Base-by-base conservation (phyloP, 305 asterid species). In the Vinca major region DNA sequence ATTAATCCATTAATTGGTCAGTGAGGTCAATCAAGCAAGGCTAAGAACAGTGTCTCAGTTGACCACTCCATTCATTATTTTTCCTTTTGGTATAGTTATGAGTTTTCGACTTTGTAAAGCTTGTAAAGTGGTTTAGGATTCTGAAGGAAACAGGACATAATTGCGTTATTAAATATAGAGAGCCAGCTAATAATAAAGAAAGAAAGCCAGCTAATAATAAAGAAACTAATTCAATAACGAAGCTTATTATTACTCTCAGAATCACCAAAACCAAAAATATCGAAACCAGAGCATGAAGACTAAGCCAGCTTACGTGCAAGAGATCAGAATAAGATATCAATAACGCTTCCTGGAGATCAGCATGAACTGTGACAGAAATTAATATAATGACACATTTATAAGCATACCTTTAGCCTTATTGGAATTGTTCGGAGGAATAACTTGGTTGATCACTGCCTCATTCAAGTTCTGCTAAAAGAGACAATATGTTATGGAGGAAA, bases 391-490 rank as follows among this genome's bases (percentile, higher is more conserved):
- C 65, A 62, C 57, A 12, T 53, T 45, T 65, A 50, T 12, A 56
- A 78, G 70, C 81, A 40, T 65, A 88, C 98, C 98, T 88, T 86
- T 89, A 72, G 62, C 78, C 63, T 65, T 75, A 56, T 33, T 53
- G 75, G 80, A 78, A 74, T 74, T 74, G 11, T 72, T 78, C 40
- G 69, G 75, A 49, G 70, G 65, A 70, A 68, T 69, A 73, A 79
- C 86, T 67, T 79, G 82, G 67, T 47, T 66, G 69, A 77, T 80
- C 71, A 69, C 73, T 44, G 75, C 73, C 73, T 73, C 77, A 57
- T 19, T 20, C 77, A 73, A 69, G 61, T 78, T 79, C 98, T 89
- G 86, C 88, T 80, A 36, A 53, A 77, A 61, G 51, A 41, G 69
- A 65, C 36, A 65, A 61, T 68, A 26, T 51, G 73, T 72, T 13